Evolutionary conservation across 208 protist genomes (phyloP), one percentile per base, ranked within the genome.

Genomic region (Trypanosoma avium): DNA sequence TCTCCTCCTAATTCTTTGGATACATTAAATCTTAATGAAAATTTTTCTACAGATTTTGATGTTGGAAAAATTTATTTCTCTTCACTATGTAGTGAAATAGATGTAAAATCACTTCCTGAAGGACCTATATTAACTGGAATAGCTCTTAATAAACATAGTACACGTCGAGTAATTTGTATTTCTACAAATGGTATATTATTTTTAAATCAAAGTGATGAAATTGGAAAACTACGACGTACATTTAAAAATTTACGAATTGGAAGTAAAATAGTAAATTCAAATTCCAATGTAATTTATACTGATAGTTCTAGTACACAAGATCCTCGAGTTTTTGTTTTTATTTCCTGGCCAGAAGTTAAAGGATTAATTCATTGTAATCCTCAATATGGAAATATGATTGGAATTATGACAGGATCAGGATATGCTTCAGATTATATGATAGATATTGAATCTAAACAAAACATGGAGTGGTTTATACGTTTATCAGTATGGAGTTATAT

Each of bases 311-410:
- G 35, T 22, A 55, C 54, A 45, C 27, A 62, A 6, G 61, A 70
- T 52, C 36, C 47, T 32, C 22, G 56, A 13, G 61, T 86, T 0
- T 52, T 71, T 12, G 50, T 57, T 12, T 35, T 73, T 21, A 47
- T 90, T 21, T 35, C 32, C 7, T 89, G 82, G 82, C 36, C 63
- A 2, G 62, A 75, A 35, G 60, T 89, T 27, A 57, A 58, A 21
- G 84, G 73, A 21, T 42, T 86, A 33, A 66, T 86, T 50, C 73
- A 72, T 7, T 81, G 80, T 70, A 60, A 75, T 60, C 46, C 59
- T 29, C 46, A 19, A 10, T 38, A 81, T 26, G 73, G 69, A 46
- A 67, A 65, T n/a, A 49, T 78, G 7, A 72, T 84, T 3, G 75
- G 66, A 24, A 29, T 86, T 36, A 77, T 82, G 48, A 82, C 74